phyloP scores from a whole-genome alignment of 768 basidiomycete species.

The Hygrocybe coccinea region DNA sequence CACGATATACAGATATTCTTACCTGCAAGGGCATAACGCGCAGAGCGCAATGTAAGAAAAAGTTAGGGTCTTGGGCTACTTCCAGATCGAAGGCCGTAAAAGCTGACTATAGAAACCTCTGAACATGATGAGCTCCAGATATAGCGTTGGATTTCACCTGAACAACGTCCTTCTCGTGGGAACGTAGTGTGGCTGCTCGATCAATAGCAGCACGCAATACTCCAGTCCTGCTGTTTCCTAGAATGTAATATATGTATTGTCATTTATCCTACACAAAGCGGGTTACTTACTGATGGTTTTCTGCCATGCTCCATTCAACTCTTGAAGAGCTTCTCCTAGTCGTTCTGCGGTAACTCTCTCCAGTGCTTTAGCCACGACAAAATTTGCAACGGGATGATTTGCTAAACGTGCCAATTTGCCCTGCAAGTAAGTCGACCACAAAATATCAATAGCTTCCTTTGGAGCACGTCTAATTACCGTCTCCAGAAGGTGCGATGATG shows the following conservation, averaged over 20 bases:
- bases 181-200: slow-evolving; percentile 47
- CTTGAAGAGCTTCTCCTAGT: slow-evolving; percentile 51
- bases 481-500: slow-evolving; percentile 89
- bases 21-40: slow-evolving; percentile 49
- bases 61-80: slow-evolving; percentile 42
- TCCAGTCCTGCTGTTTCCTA: slow-evolving; percentile 69
- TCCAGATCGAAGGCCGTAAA: slow-evolving; percentile 54
- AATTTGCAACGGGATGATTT: slow-evolving; percentile 89
- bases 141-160: slow-evolving; percentile 43
- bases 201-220: slow-evolving; percentile 75
- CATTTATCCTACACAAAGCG: not conserved
- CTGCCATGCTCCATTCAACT: slow-evolving; percentile 51
- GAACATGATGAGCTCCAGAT: not conserved
- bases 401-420: slow-evolving; percentile 70
- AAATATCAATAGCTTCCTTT: slow-evolving; percentile 48
- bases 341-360: slow-evolving; percentile 55
- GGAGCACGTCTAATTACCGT: slow-evolving; percentile 65
- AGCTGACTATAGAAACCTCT: slow-evolving; percentile 44
- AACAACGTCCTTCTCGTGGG: slow-evolving; percentile 45
- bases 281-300: slow-evolving; percentile 67
- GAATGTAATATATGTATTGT: slow-evolving; percentile 1
- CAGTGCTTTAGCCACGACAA: slow-evolving; percentile 79
- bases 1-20: slow-evolving; percentile 12
- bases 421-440: slow-evolving; percentile 77
- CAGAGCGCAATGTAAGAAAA: slow-evolving; percentile 67